Percentiles rank a stretch among this genome's conserved stretches.
These are phyloP conservation scores for Boletus sp. DNA, from an alignment of 768 basidiomycete species.

Conservation along the genomic window DNA sequence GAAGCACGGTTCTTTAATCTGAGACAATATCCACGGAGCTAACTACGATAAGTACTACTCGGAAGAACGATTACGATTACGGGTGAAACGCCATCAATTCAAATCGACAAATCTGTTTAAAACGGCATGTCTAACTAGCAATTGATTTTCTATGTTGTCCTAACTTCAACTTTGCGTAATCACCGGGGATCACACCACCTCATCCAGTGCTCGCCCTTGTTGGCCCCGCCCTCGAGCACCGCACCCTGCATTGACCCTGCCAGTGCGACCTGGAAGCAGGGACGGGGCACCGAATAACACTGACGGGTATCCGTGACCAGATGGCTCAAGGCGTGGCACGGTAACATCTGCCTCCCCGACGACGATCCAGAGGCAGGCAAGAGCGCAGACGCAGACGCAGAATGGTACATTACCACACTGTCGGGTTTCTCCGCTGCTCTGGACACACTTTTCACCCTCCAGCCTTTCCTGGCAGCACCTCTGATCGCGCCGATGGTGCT, in stretches of 20 bases:
- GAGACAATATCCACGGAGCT: background rate
- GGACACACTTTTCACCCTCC: no score
- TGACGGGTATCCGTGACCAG: slow-evolving; percentile 19
- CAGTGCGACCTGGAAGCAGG: background rate
- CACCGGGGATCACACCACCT: background rate
- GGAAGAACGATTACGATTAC: background rate
- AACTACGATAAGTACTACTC: background rate
- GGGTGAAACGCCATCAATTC: background rate
- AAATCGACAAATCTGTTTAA: background rate
- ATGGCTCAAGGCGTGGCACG: slow-evolving; percentile 23
- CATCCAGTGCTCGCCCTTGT: background rate
- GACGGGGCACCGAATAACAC: slow-evolving; percentile 26
- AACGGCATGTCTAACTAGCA: background rate
- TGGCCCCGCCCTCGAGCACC: slow-evolving; percentile 24
- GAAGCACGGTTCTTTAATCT: background rate
- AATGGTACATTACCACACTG: no score
- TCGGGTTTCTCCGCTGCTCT: background rate
- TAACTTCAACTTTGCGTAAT: background rate
- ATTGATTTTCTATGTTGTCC: background rate
- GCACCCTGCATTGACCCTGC: slow-evolving; percentile 18
- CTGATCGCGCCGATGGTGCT: no score
- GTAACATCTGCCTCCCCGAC: slow-evolving; percentile 2
- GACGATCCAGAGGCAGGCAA: background rate
- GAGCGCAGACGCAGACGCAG: background rate
- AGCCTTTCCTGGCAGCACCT: no score